Evolutionary conservation across 2,329 filamentous ascomycete species (phyloP).

Genomic region (Dryadomyces sulphureus): DNA sequence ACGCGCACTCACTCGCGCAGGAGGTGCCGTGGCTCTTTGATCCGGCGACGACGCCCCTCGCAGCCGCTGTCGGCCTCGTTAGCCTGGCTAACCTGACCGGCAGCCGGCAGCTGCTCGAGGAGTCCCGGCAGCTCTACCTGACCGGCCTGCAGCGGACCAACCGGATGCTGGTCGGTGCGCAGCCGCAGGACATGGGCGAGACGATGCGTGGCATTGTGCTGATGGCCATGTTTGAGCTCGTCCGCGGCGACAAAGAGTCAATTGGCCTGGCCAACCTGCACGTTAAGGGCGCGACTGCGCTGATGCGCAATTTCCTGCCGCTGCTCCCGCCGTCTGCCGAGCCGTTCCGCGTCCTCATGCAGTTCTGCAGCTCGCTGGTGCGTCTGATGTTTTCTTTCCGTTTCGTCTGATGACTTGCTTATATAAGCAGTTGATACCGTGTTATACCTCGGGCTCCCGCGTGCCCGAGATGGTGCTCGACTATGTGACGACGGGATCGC

Average conservation of each 20-base stretch:
- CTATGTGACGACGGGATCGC: slow-evolving; percentile 21
- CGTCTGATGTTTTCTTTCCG: slow-evolving; percentile 4
- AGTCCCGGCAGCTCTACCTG: slow-evolving; percentile 38
- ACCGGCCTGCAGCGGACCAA: slow-evolving; percentile 33
- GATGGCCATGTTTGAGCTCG: slow-evolving; percentile 46
- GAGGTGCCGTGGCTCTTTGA: slow-evolving; percentile 20
- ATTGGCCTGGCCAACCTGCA: slow-evolving; percentile 40
- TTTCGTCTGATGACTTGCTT: background rate
- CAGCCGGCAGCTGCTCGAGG: slow-evolving; percentile 27
- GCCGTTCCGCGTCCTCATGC: slow-evolving; percentile 36
- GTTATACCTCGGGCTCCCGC: slow-evolving; percentile 22
- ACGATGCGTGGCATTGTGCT: slow-evolving; percentile 38
- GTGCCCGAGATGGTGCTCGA: slow-evolving; percentile 28
- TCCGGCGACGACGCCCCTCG: slow-evolving; percentile 28
- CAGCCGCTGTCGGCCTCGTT: slow-evolving; percentile 43
- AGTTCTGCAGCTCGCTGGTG: slow-evolving; percentile 43
- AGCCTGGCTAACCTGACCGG: slow-evolving; percentile 39
- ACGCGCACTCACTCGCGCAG: slow-evolving; percentile 20
- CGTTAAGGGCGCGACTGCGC: slow-evolving; percentile 41
- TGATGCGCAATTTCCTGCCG: slow-evolving; percentile 34
- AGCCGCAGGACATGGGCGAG: slow-evolving; percentile 23
- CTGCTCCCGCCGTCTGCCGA: slow-evolving; percentile 22
- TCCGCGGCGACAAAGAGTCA: slow-evolving; percentile 30
- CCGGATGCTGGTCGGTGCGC: slow-evolving; percentile 21
- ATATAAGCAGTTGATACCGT: slow-evolving; percentile 27